Base-by-base conservation (phyloP, 805 yeast genomes). In the Sporopachydermia quercuum region DNA sequence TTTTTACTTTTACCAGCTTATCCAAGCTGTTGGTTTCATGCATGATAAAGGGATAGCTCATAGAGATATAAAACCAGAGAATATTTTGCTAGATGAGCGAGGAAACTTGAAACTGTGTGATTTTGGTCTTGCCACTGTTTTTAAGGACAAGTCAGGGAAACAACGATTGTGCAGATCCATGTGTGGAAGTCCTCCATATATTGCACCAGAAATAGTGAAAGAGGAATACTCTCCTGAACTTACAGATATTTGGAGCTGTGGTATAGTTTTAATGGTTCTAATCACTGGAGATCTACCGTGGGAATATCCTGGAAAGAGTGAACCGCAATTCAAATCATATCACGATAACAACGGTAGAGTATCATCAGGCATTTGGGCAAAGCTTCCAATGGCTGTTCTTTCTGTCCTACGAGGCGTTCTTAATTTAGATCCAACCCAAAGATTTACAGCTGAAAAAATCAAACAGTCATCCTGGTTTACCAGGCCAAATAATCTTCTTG, bases 51-150 rank as follows among this genome's bases (percentile, higher is more conserved):
- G 84, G 6, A 75, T 77, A 23, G 78, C 81, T 2, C 82, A 74
- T 51, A 55, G 84, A 39, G 81, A 77, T 51, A 68, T 78, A 39
- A 77, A 77, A 47, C 84, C 84, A 1, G 84, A 78, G 47, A 77
- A 77, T 47, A 65, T 82, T 5, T 59, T 81, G 18, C 55, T 81
- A 13, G 84, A 78, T 51, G 60, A 60, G 16, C 55, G 62, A 19
- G 86, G 87, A 2, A 78, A 79, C 51, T 54, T 81, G 50, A 78
- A 79, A 48, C 56, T 80, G n/a, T 76, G 84, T 0, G 91, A 80
- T 56, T 80, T 81, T 57, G 91, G 91, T 0, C 57, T 81, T 13
- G 85, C 87, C 0, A 68, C 76, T 19, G 72, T 74, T 5, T 78
- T 67, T 49, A 65, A 60, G 45, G 67, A 68, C 35, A 55, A 54